A percentile compares a stretch with the other conserved stretches of the same genome.
Evolutionary conservation across 495 filamentous ascomycete genomes (phyloP).

Genomic region (Apodospora peruviana): DNA sequence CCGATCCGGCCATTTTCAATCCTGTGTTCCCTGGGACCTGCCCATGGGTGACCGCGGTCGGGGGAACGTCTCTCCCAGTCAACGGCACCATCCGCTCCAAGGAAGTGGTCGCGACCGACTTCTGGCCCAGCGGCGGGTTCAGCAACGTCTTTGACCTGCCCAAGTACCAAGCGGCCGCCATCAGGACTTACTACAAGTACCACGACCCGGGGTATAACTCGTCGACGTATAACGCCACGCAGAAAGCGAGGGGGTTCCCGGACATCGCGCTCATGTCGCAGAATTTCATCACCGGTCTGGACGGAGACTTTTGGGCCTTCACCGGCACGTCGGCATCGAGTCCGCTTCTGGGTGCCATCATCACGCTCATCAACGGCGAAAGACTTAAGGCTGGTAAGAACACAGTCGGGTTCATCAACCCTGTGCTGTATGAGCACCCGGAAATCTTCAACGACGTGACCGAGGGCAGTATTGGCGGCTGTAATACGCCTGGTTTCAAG

Average conservation of each 20-base stretch:
- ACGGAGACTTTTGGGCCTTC: constrained; percentile 6
- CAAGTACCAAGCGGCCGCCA: constrained; percentile 26
- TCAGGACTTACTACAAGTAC: constrained; percentile 16
- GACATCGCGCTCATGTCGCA: constrained; percentile 8
- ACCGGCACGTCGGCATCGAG: constrained; percentile 12
- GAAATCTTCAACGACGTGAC: constrained; percentile 46
- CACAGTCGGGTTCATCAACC: constrained; percentile 49
- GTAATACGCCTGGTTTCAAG: constrained; percentile 43
- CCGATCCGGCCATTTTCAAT: constrained; percentile 14
- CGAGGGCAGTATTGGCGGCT: constrained; percentile 42
- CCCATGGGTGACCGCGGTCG: constrained; percentile 42
- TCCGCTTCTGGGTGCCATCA: constrained; percentile 7
- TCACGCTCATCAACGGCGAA: constrained; percentile 41
- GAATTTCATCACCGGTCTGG: constrained; percentile 4
- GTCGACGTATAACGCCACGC: constrained; percentile 12
- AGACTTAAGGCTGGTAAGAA: constrained; percentile 41
- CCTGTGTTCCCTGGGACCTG: constrained; percentile 34
- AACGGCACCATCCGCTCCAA: constrained; percentile 23
- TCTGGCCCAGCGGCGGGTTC: constrained; percentile 45
- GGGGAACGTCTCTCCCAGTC: constrained; percentile 31
- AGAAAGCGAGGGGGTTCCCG: constrained; percentile 11
- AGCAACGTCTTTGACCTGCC: constrained; percentile 37
- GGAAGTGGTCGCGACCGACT: constrained; percentile 27
- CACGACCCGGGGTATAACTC: constrained; percentile 16
- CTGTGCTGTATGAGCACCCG: constrained; percentile 43